phyloP scores from a whole-genome alignment of 768 basidiomycete genomes.

The Suillus alpinus region DNA sequence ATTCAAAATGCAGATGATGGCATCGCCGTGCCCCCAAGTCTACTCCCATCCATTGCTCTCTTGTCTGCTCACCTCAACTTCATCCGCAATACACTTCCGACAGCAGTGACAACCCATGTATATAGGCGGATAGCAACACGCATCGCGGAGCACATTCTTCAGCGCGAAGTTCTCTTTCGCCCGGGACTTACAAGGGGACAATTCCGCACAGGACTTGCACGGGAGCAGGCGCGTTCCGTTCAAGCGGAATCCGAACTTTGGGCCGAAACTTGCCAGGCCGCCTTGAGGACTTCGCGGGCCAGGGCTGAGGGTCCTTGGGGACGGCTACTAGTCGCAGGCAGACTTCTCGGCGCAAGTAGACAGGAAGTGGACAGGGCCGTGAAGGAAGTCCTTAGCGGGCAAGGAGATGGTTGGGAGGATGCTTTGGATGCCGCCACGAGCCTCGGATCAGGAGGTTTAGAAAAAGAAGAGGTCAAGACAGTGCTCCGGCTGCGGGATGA shows the following conservation, averaged over 20 bases:
- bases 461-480: conserved; percentile 56
- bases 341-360: conserved; percentile 58
- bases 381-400: conserved; percentile 14
- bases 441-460: conserved; percentile 61
- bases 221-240: conserved; percentile 56
- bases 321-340: conserved; percentile 65
- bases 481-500: conserved; percentile 49
- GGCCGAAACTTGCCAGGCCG: conserved; percentile 73
- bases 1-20: conserved; percentile 27
- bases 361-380: conserved; percentile 32
- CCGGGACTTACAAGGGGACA: conserved; percentile 54
- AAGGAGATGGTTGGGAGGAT: conserved; percentile 49
- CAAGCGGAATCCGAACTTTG: conserved; percentile 76
- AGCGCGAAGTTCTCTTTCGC: conserved; percentile 79
- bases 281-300: conserved; percentile 43
- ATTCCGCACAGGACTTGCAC: conserved; percentile 19
- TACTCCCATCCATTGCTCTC: conserved; percentile 74
- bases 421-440: conserved; percentile 41
- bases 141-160: conserved; percentile 74
- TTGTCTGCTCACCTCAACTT: conserved; percentile 77
- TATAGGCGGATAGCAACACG: conserved; percentile 75
- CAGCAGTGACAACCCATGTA: conserved; percentile 50
- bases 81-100: conserved; percentile 63
- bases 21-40: conserved; percentile 60
- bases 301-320: conserved; percentile 78